phyloP scores from a whole-genome alignment of 352 stramenopile genomes.

The Peronospora belbahrii region DNA sequence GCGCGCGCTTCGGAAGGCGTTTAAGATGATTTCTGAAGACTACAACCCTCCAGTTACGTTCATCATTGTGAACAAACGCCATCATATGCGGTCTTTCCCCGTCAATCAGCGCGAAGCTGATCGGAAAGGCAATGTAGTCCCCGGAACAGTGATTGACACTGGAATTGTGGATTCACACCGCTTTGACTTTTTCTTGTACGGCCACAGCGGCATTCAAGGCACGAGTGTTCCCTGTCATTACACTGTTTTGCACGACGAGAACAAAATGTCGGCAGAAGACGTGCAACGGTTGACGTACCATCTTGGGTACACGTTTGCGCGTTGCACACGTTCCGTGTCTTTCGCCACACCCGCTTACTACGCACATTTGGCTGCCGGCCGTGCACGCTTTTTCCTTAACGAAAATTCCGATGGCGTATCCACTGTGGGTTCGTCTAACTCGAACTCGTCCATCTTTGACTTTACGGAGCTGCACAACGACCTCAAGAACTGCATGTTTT shows the following conservation, averaged over 20 bases:
- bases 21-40: slow-evolving; percentile 40
- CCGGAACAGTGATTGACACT: slow-evolving; percentile 73
- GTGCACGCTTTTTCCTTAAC: slow-evolving; percentile 75
- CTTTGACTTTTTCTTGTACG: slow-evolving; percentile 86
- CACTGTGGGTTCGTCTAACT: slow-evolving; percentile 52
- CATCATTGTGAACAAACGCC: slow-evolving; percentile 83
- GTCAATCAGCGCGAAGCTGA: slow-evolving; percentile 34
- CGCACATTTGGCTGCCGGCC: slow-evolving; percentile 70
- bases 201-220: slow-evolving; percentile 72
- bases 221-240: slow-evolving; percentile 85
- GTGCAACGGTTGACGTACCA: slow-evolving; percentile 63
- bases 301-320: slow-evolving; percentile 80
- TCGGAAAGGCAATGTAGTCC: slow-evolving; percentile 62
- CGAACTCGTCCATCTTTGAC: slow-evolving; percentile 48
- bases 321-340: slow-evolving; percentile 81
- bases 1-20: slow-evolving; percentile 68
- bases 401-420: slow-evolving; percentile 52
- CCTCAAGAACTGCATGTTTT: slow-evolving; percentile 65
- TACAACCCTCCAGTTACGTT: slow-evolving; percentile 83
- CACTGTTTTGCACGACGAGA: slow-evolving; percentile 77
- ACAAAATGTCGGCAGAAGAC: slow-evolving; percentile 54
- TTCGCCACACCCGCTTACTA: slow-evolving; percentile 85
- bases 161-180: slow-evolving; percentile 77
- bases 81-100: slow-evolving; percentile 77
- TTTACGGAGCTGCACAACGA: slow-evolving; percentile 54